Percentiles rank a stretch among this genome's conserved stretches.
Evolutionary conservation across 2,329 filamentous ascomycete species (phyloP).

Genomic region (Monascus ruber): DNA sequence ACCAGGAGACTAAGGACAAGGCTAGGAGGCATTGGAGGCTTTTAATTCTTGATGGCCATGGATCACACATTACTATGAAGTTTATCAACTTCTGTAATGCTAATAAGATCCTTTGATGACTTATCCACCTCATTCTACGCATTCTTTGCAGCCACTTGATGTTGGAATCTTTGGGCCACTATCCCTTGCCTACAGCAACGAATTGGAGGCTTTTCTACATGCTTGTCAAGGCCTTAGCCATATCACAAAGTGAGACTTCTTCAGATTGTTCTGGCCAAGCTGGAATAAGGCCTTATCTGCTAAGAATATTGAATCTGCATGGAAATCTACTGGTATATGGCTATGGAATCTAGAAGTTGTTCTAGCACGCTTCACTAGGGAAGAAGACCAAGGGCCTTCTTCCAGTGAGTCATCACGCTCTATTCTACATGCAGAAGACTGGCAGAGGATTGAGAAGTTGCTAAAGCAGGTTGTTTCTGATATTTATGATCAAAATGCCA

Average conservation of each 20-base stretch:
- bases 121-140: constrained; percentile 2
- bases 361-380: no score
- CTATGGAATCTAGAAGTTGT: no score
- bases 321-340: no score
- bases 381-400: no score
- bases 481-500: constrained; percentile 1
- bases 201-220: constrained; percentile 1
- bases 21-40: constrained; percentile 1
- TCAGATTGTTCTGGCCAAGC: constrained; percentile 1
- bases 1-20: constrained; percentile 2
- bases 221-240: not conserved
- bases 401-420: no score
- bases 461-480: not conserved
- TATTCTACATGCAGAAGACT: no score
- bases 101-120: constrained; percentile 3
- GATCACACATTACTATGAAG: constrained; percentile 4
- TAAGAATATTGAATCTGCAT: no score
- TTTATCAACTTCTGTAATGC: constrained; percentile 3
- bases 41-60: constrained; percentile 4
- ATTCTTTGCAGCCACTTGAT: constrained; percentile 3
- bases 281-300: no score
- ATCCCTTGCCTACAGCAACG: not conserved
- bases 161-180: constrained; percentile 2
- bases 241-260: constrained; percentile 2
- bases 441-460: no score